Evolutionary conservation across 2,329 filamentous ascomycete genomes (phyloP), one percentile per base, ranked within the genome.

Genomic region (Fusarium humuli): DNA sequence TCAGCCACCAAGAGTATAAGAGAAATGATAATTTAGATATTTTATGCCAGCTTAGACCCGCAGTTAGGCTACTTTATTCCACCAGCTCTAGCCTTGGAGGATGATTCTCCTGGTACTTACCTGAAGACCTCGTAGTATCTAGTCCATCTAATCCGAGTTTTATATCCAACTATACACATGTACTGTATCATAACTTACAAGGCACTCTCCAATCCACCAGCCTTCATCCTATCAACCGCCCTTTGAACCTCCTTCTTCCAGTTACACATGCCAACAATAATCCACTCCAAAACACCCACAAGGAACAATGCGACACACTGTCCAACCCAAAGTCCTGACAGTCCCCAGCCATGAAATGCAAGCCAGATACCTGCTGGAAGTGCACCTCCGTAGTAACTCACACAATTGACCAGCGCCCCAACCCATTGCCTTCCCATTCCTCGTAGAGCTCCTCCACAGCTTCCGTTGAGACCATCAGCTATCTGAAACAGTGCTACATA

Each of bases 401-500:
- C 79, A 18, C 94, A 83, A 77, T 97, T 97, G 56, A 97, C 93
- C 2, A 89, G 82, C 2, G 93, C 94, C 16, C 94, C 94, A 52
- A 97, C 86, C 84, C 94, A 94, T 79, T 97, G 94, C 57, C 92
- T 83, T 4, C 94, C 94, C 92, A 95, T 96, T 0, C 94, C 94
- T 69, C 94, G 82, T 16, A 97, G 81, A 22, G 90, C 89, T 2
- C 94, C 94, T 2, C 94, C 94, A 76, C 94, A 97, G 64, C 89
- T 92, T 2, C 94, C 93, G 74, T 96, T 96, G 34, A 97, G 81
- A 0, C 94, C 94, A 77, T 97, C 94, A 0, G 94, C 93, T 64
- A 97, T 94, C 81, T 97, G 94, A 80, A 97, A 97, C 4, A 97
- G 83, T 1, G 94, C 94, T 2, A 97, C 94, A 73, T 90, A 95